A percentile compares a stretch with the other conserved stretches of the same genome.
Evolutionary conservation across 192 early-diverging fungal genomes (phyloP).

Genomic region (Dissophora ornata): DNA sequence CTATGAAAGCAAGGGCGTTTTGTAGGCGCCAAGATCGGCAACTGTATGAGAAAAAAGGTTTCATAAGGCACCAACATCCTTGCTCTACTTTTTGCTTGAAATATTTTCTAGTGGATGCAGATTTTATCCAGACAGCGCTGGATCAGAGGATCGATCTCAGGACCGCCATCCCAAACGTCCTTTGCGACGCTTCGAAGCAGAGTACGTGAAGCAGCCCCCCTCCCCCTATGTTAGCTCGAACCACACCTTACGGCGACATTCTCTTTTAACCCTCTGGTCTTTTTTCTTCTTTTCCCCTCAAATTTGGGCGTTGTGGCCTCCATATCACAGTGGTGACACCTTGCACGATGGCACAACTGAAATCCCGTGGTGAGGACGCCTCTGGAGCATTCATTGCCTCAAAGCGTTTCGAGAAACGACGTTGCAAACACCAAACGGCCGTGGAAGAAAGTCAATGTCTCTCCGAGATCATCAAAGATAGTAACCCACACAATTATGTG

Average conservation of each 20-base stretch:
- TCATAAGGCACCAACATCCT: neutral
- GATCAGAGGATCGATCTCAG: slow-evolving; percentile 72
- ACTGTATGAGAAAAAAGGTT: too few relatives aligned
- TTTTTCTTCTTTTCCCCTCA: slow-evolving; percentile 15
- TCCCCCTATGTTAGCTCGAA: too few relatives aligned
- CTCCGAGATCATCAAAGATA: slow-evolving; percentile 72
- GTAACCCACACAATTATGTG: slow-evolving; percentile 86
- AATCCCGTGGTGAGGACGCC: slow-evolving; percentile 72
- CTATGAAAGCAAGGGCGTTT: too few relatives aligned
- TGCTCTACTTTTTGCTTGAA: slow-evolving; percentile 8
- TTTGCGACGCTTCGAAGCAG: slow-evolving; percentile 74
- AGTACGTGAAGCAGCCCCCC: too few relatives aligned
- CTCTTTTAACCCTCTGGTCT: neutral
- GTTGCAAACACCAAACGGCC: slow-evolving; percentile 78
- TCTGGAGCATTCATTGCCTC: slow-evolving; percentile 67
- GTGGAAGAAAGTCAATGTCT: slow-evolving; percentile 80
- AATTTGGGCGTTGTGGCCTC: too few relatives aligned
- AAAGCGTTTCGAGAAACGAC: slow-evolving; percentile 80
- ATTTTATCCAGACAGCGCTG: slow-evolving; percentile 79
- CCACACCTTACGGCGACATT: too few relatives aligned
- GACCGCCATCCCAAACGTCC: slow-evolving; percentile 69
- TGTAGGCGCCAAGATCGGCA: too few relatives aligned
- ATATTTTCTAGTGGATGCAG: slow-evolving; percentile 80
- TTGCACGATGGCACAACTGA: slow-evolving; percentile 81
- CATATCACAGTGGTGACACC: slow-evolving; percentile 74